Base-by-base conservation (phyloP, 352 stramenopile species). In the Phytophthora melonis region DNA sequence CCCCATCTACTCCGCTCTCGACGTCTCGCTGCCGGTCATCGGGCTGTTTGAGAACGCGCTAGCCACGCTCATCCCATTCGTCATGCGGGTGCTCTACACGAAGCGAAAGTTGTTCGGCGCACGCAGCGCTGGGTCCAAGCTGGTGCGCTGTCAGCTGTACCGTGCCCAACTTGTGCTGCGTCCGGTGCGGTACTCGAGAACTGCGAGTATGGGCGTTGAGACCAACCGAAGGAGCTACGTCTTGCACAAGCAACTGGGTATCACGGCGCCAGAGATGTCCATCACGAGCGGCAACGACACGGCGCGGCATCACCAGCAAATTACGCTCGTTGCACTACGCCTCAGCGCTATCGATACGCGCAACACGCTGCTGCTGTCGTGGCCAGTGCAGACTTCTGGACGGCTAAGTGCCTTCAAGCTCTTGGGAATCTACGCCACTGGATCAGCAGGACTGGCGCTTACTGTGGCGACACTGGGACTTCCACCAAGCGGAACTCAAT, bases 21-120 rank as follows among this genome's bases (percentile, higher is more conserved):
- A 79, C 27, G 68, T 82, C 49, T 67, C 65, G 3, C 49, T 85
- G 3, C 49, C 63, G 14, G 52, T 85, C 52, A 23, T 83, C 8
- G 80, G 81, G 30, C 56, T 87, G n/a, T 87, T 82, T n/a, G 58
- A 67, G 36, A 87, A 85, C 57, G 77, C 78, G 7, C 63, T 75
- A 11, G 36, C 79, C 39, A 87, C 78, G 27, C 77, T 87, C 6
- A 64, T 75, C 10, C 50, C 80, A 23, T 85, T 85, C 32, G 66
- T 85, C 8, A 66, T 68, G 36, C 77, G 72, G 14, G 74, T 75
- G 23, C 55, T 72, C 3, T 84, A 80, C 67, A 74, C 61, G 25
- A 79, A 80, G 19, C 67, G 71, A 7, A 78, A 82, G 14, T 23
- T 84, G 36, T 61, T 87, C 13, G 34, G 57, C 27, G 58, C 50